These are phyloP conservation scores for Fragaria iinumae DNA, from an alignment of 306 rosid genomes.

Conservation along the genomic window DNA sequence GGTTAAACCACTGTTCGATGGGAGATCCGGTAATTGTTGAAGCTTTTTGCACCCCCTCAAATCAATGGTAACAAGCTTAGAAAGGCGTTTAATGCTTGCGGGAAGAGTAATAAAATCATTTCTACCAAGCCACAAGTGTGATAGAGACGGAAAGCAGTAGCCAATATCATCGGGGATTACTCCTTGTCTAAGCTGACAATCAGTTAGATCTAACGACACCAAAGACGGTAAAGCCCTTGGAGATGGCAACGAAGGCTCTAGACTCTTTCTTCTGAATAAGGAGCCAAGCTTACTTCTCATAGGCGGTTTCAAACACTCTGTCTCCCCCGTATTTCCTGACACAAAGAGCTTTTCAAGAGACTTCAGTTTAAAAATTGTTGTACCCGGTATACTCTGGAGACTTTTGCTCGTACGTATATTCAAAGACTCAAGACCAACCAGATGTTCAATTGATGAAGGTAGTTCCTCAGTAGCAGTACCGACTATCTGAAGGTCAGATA, in stretches of 20 bases:
- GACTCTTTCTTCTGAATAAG: too few relatives aligned
- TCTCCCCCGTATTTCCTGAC: background rate
- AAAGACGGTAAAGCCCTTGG: background rate
- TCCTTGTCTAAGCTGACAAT: constrained; percentile 14
- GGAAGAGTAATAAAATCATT: constrained; percentile 8
- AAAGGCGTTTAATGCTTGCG: background rate
- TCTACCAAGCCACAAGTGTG: background rate
- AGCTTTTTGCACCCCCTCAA: constrained; percentile 6
- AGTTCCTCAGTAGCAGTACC: background rate
- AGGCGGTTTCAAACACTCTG: too few relatives aligned
- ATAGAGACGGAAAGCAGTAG: background rate
- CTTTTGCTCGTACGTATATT: fast-evolving
- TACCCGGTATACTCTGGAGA: too few relatives aligned
- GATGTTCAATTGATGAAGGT: constrained; percentile 5
- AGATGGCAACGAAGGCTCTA: too few relatives aligned
- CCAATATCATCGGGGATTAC: constrained; percentile 6
- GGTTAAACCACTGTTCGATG: fast-evolving
- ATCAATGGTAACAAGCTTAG: background rate
- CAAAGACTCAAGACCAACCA: background rate
- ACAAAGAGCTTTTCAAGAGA: background rate
- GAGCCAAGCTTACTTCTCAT: background rate
- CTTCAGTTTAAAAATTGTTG: too few relatives aligned
- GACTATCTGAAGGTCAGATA: background rate
- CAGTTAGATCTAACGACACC: background rate
- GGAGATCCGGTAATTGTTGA: constrained; percentile 10